Base-by-base conservation (phyloP, 1,284 basidiomycete species). In the Tilletia setariae region DNA sequence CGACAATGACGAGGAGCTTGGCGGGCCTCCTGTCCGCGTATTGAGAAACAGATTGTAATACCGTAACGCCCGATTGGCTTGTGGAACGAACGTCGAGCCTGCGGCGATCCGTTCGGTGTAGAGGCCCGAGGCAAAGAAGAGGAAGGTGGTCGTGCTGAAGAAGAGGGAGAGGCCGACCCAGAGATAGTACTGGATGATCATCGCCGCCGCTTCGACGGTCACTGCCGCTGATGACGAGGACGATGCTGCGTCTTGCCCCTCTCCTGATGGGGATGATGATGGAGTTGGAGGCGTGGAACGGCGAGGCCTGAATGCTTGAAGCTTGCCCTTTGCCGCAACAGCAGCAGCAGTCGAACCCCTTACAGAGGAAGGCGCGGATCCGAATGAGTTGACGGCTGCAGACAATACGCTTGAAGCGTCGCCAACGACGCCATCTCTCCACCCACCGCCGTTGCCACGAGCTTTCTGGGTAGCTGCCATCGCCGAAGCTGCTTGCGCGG, bases 1-100 rank as follows among this genome's bases (percentile, higher is more conserved):
- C n/a, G 11, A 9, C 53, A 59, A 25, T 16, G 9, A 16, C 53
- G 25, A 59, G 53, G 32, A 21, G 53, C 25, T 8, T 25, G 25
- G 25, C 6, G n/a, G 19, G 1, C 19, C 88, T 1, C 89, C 89
- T 74, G 89, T 89, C 65, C 92, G 90, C 76, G 95, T 91, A 84
- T 98, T 98, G 76, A 98, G 87, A 80, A 94, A 93, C 89, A 98
- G 95, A 84, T 98, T 98, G 83, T 97, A 91, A 30, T 89, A 91
- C 30, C 95, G 88, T 35, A 98, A 85, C 0, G 94, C 89, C 53
- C 90, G 88, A 83, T 98, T 98, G 11, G 94, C 93, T 77, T 98
- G 95, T 0, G 93, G 94, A 21, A 98, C 92, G 80, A 98, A 98
- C 94, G 91, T 90, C 84, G 97, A 94, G 9, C 95, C 94, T 79